Percentiles rank a stretch among this genome's conserved stretches.
Evolutionary conservation across 2,329 filamentous ascomycete species (phyloP).

Genomic region (Zelopaecilomyces penicillatus): DNA sequence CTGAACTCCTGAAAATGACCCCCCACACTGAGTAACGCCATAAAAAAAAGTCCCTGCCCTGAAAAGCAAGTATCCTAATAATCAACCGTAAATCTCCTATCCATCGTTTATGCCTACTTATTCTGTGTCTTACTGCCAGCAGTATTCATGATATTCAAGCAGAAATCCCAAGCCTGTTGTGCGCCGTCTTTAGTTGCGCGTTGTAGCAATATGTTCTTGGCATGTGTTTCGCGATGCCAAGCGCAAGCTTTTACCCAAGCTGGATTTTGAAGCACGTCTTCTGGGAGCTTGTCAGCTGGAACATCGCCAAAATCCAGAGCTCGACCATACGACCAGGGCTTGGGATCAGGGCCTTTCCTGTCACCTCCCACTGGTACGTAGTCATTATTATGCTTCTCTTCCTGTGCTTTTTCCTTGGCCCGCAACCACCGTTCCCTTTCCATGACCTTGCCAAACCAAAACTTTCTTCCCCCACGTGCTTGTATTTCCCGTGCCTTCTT

Average conservation of each 20-base stretch:
- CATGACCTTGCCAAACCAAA: constrained; percentile 38
- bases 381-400: constrained; percentile 9
- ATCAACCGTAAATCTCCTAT: too few species aligned
- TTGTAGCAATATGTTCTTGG: constrained; percentile 4
- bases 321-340: constrained; percentile 20
- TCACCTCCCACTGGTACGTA: too few species aligned
- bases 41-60: too few species aligned
- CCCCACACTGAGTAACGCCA: too few species aligned
- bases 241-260: constrained; percentile 35
- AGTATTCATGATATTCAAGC: neutral
- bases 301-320: constrained; percentile 30
- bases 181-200: neutral
- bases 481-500: constrained; percentile 43
- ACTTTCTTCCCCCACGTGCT: constrained; percentile 40
- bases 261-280: constrained; percentile 34
- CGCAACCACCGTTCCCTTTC: constrained; percentile 28
- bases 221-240: constrained; percentile 24
- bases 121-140: neutral
- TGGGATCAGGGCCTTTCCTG: constrained; percentile 14
- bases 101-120: neutral
- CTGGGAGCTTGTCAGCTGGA: constrained; percentile 32
- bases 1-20: too few species aligned
- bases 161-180: constrained; percentile 2
- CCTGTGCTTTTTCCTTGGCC: constrained; percentile 12
- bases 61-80: too few species aligned